Evolutionary conservation across 1,284 basidiomycete species (phyloP), one percentile per base, ranked within the genome.

Genomic region (Fomitopsis palustris): DNA sequence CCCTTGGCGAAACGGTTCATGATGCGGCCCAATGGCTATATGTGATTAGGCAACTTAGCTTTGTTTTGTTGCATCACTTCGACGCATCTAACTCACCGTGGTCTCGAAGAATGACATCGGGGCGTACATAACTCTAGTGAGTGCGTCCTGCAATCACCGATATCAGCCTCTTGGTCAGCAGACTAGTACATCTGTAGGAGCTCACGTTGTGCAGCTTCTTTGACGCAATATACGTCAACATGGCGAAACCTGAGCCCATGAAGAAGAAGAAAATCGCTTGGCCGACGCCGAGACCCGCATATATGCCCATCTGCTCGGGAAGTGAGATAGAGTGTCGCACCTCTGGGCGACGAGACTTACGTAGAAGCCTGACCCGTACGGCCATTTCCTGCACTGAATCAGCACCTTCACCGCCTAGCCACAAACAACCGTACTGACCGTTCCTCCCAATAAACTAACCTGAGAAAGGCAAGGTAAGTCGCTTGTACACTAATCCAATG

Each of bases 91-190:
- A 55, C 77, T 66, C 63, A 84, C 83, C 0, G 92, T 95, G 0
- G 92, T 94, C 70, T 96, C 94, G 68, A 94, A 95, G 78, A 94
- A 95, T 4, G 84, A 84, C 86, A 93, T 93, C 0, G 93, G 93
- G 0, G 90, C 88, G 64, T 85, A 80, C 75, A 86, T 81, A 42
- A 93, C 80, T 31, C 86, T 80, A 5, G 76, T 72, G 58, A 91
- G 85, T 1, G 89, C 85, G 45, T 71, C 73, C 77, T 82, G 68
- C 19, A 41, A 54, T 17, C 31, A 57, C 43, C 16, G 38, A 38
- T 71, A 74, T n/a, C 3, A 45, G 43, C 25, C 6, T 2, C 5
- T 12, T 33, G 39, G 14, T 25, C 21, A n/a, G 54, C 35, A 21
- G 33, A 25, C 14, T 38, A 19, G 38, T 16, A 14, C 33, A 41